phyloP scores from a whole-genome alignment of 2,329 filamentous ascomycete genomes.

The Colletotrichum acutatum region DNA sequence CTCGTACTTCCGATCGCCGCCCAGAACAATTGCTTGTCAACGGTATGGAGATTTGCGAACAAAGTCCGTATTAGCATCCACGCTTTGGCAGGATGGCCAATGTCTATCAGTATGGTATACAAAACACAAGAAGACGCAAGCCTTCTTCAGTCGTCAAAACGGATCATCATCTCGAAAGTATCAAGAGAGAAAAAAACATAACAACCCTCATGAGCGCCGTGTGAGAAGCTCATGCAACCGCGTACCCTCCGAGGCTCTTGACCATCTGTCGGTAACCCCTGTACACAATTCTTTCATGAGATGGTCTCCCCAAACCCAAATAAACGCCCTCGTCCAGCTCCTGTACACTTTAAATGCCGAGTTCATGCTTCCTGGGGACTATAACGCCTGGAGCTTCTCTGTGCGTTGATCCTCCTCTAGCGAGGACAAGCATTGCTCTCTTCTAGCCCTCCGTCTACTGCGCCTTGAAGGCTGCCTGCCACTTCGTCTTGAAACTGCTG shows the following conservation, averaged over 20 bases:
- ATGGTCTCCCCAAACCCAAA: slow-evolving; percentile 16
- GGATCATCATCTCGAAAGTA: slow-evolving; percentile 16
- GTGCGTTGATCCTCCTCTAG: slow-evolving; percentile 12
- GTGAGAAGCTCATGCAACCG: slow-evolving; percentile 15
- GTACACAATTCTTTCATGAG: slow-evolving; percentile 14
- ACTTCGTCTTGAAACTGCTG: slow-evolving; percentile 59
- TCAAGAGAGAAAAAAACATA: slow-evolving; percentile 5
- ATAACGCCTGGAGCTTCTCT: slow-evolving; percentile 26
- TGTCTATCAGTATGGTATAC: slow-evolving; percentile 25
- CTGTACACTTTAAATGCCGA: slow-evolving; percentile 26
- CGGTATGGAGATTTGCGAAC: not conserved
- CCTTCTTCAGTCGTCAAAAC: slow-evolving; percentile 11
- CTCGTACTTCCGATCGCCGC: not conserved
- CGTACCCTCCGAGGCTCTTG: slow-evolving; percentile 2
- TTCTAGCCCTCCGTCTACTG: slow-evolving; percentile 48
- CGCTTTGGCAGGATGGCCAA: slow-evolving; percentile 2
- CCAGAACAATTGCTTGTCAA: not conserved
- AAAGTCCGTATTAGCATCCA: slow-evolving; percentile 14
- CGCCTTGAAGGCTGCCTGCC: slow-evolving; percentile 57
- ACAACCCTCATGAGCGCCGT: not conserved
- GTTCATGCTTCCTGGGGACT: slow-evolving; percentile 24
- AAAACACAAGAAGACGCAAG: slow-evolving; percentile 6
- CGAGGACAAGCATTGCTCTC: slow-evolving; percentile 35
- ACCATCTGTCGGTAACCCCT: slow-evolving; percentile 8
- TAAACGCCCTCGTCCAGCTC: slow-evolving; percentile 35